These are phyloP conservation scores for Pogostemon cablin DNA, from an alignment of 257 asterid genomes.

Conservation along the genomic window DNA sequence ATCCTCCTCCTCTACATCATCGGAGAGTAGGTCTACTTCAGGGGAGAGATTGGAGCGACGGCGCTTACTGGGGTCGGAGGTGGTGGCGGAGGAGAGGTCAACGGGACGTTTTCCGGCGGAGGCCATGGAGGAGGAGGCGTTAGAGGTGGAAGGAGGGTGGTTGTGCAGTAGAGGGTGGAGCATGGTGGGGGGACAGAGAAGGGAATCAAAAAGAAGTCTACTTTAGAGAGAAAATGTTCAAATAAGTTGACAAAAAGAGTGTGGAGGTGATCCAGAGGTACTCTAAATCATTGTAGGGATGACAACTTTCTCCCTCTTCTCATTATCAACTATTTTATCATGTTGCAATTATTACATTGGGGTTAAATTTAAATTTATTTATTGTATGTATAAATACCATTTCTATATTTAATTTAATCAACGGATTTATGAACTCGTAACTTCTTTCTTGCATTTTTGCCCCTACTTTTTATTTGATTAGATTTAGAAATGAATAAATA, in stretches of 20 bases:
- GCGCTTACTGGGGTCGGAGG: slow-evolving; percentile 43
- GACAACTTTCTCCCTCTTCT: too few relatives aligned
- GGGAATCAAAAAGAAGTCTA: slow-evolving; percentile 44
- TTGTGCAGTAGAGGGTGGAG: slow-evolving; percentile 42
- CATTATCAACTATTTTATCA: too few relatives aligned
- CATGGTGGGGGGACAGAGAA: slow-evolving; percentile 33
- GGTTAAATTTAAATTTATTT: too few relatives aligned
- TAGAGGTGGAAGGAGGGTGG: slow-evolving; percentile 30
- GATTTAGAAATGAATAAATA: too few relatives aligned
- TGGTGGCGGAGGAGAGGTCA: slow-evolving; percentile 33
- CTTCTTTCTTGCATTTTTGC: too few relatives aligned
- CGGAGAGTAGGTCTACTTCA: slow-evolving; percentile 27
- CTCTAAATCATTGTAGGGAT: slow-evolving; percentile 24
- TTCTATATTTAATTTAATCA: too few relatives aligned
- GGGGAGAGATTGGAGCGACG: slow-evolving; percentile 44
- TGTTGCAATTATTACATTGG: too few relatives aligned
- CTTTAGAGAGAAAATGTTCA: slow-evolving; percentile 39
- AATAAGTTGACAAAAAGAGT: slow-evolving; percentile 42
- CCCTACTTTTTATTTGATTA: too few relatives aligned
- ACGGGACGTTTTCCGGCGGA: slow-evolving; percentile 61
- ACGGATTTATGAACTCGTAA: too few relatives aligned
- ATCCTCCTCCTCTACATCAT: slow-evolving; percentile 28
- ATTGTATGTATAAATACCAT: too few relatives aligned
- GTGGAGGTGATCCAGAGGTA: too few relatives aligned
- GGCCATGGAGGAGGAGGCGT: slow-evolving; percentile 43